These are phyloP conservation scores for Cladobotryum protrusum DNA, from an alignment of 2,329 filamentous ascomycete species.

Conservation along the genomic window DNA sequence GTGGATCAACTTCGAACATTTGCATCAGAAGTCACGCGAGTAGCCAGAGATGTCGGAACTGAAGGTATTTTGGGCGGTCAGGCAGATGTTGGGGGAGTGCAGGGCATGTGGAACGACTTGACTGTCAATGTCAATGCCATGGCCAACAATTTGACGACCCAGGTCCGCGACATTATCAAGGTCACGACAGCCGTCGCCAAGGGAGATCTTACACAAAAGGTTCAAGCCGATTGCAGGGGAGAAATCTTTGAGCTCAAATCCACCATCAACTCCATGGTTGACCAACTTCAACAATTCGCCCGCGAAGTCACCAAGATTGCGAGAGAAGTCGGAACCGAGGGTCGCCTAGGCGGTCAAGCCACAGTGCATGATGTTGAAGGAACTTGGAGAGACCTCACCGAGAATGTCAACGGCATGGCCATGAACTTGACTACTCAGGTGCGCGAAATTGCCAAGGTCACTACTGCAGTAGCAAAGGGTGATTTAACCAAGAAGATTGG, in stretches of 20 bases:
- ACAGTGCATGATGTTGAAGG: constrained; percentile 94
- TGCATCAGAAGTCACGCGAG: constrained; percentile 75
- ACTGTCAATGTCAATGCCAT: constrained; percentile 84
- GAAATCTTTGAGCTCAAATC: constrained; percentile 94
- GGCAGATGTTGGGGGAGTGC: constrained; percentile 74
- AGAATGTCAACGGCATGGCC: constrained; percentile 97
- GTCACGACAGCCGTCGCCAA: constrained; percentile 66
- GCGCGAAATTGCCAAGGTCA: constrained; percentile 94
- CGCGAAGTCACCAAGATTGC: constrained; percentile 96
- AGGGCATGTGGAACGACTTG: constrained; percentile 84
- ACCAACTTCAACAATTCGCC: constrained; percentile 93
- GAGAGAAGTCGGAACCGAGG: constrained; percentile 93
- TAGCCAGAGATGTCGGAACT: constrained; percentile 77
- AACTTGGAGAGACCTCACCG: constrained; percentile 93
- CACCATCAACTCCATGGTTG: constrained; percentile 99
- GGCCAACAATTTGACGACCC: constrained; percentile 80
- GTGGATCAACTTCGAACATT: constrained; percentile 80
- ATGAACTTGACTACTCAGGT: constrained; percentile 98
- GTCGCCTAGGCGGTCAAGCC: constrained; percentile 87
- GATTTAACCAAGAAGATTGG: constrained; percentile 95
- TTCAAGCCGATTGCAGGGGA: constrained; percentile 85
- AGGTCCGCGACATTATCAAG: constrained; percentile 91
- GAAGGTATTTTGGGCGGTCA: constrained; percentile 78
- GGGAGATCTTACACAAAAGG: constrained; percentile 93
- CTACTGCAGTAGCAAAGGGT: constrained; percentile 87